Base-by-base conservation (phyloP, 2,329 filamentous ascomycete genomes). In the Aspergillus tubingensis region DNA sequence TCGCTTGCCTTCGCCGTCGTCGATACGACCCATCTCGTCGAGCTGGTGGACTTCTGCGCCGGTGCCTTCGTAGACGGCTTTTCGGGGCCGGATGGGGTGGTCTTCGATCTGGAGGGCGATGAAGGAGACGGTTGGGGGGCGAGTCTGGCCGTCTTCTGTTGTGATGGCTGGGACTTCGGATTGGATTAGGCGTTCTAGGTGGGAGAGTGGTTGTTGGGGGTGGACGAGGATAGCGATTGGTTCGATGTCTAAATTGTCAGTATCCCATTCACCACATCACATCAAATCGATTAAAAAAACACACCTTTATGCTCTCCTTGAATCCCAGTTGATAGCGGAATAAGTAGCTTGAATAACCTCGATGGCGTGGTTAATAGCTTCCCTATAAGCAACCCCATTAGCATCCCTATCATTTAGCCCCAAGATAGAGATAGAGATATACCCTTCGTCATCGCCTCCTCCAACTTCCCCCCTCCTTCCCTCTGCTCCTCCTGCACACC, bases 161-260 rank as follows among this genome's bases (percentile, higher is more conserved):
- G 84, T 80, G 13, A 94, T 81, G 0, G 86, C 85, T 0, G 91
- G 91, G 0, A 96, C 81, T 75, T 96, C 93, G 56, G 91, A 90
- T 72, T 96, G 93, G 50, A 97, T 93, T 3, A 97, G 80, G 8
- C 91, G 86, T 74, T 96, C 91, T 44, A 96, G 86, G 74, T 96
- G 96, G 8, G 91, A 96, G 3, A 97, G 83, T 0, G 93, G 93
- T 72, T 97, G 93, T 63, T 96, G 91, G 0, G 93, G 92, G 68
- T 96, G 93, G 0, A 96, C 84, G 2, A 96, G 85, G 0, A 96
- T 83, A 0, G 92, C 92, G 11, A 96, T 81, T 0, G 92, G 92
- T 67, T 96, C 91, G n/a, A 94, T 86, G 51, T 88, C 84, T 76
- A 41, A 3, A 5, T 13, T 17, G 6, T 43, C 17, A 21, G n/a